Evolutionary conservation across 768 basidiomycete species (phyloP).

Genomic region (Suillus occidentalis): DNA sequence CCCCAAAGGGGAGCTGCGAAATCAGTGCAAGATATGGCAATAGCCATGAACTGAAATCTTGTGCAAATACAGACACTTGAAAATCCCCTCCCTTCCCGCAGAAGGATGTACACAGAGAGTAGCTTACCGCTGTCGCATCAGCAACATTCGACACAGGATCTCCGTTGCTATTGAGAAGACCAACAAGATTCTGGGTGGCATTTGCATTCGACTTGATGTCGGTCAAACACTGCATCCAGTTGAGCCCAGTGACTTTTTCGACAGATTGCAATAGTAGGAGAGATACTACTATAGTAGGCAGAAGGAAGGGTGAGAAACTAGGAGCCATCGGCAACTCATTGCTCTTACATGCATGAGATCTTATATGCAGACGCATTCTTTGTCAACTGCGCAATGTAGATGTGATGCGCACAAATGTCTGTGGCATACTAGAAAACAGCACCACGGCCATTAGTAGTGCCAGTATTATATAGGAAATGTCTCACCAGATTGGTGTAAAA

Average conservation of each 20-base stretch:
- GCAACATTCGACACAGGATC: slow-evolving; percentile 6
- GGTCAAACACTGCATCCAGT: slow-evolving; percentile 17
- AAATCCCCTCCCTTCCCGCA: slow-evolving; percentile 19
- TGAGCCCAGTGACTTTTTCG: not conserved
- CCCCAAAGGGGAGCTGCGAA: slow-evolving; percentile 49
- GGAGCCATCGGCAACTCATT: not conserved
- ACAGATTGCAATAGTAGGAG: not conserved
- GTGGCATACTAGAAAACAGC: not conserved
- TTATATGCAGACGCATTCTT: not conserved
- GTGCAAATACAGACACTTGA: slow-evolving; percentile 21
- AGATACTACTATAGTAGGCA: not conserved
- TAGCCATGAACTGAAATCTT: slow-evolving; percentile 45
- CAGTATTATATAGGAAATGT: not conserved
- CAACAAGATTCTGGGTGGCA: not conserved
- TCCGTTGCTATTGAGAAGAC: slow-evolving; percentile 8
- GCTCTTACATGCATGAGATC: not conserved
- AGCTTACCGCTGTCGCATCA: slow-evolving; percentile 13
- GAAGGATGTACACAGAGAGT: slow-evolving; percentile 1
- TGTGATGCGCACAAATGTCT: not conserved
- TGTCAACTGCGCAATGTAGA: not conserved
- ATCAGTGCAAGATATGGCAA: slow-evolving; percentile 49
- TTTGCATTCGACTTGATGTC: slow-evolving; percentile 13
- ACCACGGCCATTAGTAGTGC: not conserved
- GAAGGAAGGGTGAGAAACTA: not conserved
- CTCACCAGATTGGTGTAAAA: not conserved